These are phyloP conservation scores for Penicillium sp. DNA, from an alignment of 2,329 filamentous ascomycete genomes.

Conservation along the genomic window DNA sequence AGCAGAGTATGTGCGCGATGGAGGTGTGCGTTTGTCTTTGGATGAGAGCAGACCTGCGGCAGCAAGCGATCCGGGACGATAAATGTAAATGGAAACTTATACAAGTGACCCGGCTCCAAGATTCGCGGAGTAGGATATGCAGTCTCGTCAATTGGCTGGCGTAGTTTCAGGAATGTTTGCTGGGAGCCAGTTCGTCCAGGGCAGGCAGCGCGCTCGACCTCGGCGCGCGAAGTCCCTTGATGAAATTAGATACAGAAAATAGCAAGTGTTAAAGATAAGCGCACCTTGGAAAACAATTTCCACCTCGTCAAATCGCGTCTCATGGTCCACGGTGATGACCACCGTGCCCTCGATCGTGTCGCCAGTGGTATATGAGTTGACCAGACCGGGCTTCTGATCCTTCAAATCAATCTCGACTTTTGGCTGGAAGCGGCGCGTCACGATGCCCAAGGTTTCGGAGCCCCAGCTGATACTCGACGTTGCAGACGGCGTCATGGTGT, in stretches of 20 bases:
- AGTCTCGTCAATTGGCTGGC: slow-evolving; percentile 52
- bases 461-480: slow-evolving; percentile 25
- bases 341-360: slow-evolving; percentile 53
- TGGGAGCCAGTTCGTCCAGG: slow-evolving; percentile 51
- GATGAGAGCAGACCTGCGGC: slow-evolving; percentile 54
- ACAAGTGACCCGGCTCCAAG: slow-evolving; percentile 50
- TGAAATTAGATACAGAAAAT: neutral
- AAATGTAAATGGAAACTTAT: slow-evolving; percentile 59
- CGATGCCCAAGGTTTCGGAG: slow-evolving; percentile 25
- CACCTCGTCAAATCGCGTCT: slow-evolving; percentile 53
- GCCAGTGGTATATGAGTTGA: slow-evolving; percentile 51
- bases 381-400: slow-evolving; percentile 31
- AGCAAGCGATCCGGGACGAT: slow-evolving; percentile 57
- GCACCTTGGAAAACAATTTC: slow-evolving; percentile 54
- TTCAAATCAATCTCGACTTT: slow-evolving; percentile 29
- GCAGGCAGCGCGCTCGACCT: slow-evolving; percentile 52
- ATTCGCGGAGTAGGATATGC: slow-evolving; percentile 52
- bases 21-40: slow-evolving; percentile 47
- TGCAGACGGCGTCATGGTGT: slow-evolving; percentile 18
- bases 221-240: slow-evolving; percentile 47
- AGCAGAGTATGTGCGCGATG: slow-evolving; percentile 53
- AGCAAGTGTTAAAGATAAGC: neutral
- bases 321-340: slow-evolving; percentile 45
- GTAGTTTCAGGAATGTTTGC: slow-evolving; percentile 57
- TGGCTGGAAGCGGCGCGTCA: slow-evolving; percentile 26